Conservation (phyloP, 176 grass and related monocot genomes). For the Zea mays region DNA sequence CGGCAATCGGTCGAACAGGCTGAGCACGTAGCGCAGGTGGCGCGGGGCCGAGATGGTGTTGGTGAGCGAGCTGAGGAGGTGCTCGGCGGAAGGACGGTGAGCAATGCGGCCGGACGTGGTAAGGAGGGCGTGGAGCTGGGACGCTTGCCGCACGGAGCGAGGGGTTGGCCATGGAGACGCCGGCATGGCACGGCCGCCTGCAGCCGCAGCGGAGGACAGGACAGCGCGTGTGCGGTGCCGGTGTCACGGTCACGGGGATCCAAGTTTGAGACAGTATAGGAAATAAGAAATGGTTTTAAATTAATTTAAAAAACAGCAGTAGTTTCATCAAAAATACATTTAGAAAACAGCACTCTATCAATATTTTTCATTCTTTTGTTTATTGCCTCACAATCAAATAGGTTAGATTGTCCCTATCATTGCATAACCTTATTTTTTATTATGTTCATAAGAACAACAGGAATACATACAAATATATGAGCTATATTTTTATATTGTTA, state of each 20-base stretch:
- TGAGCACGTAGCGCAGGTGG: conserved; percentile 49
- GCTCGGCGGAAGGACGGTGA: conserved; percentile 24
- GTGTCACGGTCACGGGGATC: not conserved
- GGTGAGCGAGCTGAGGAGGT: conserved; percentile 57
- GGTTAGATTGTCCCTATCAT: too few relatives aligned
- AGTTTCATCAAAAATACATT: too few relatives aligned
- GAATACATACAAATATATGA: too few relatives aligned
- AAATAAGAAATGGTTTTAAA: too few relatives aligned
- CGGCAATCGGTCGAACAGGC: conserved; percentile 57
- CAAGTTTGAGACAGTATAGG: too few relatives aligned
- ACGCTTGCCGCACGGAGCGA: conserved; percentile 56
- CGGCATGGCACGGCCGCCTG: conserved; percentile 29
- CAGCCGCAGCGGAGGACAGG: not conserved
- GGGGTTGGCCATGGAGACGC: conserved; percentile 49
- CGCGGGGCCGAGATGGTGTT: conserved; percentile 7
- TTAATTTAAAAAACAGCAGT: too few relatives aligned
- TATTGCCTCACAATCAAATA: too few relatives aligned
- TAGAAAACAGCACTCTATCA: too few relatives aligned
- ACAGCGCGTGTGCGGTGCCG: not conserved
- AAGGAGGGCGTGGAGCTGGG: conserved; percentile 58
- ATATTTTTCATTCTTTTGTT: too few relatives aligned
- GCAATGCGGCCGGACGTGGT: conserved; percentile 32
- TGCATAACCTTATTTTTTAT: too few relatives aligned
- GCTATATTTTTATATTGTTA: too few relatives aligned
- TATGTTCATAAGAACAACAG: too few relatives aligned